Percentiles rank a stretch among this genome's conserved stretches.
Evolutionary conservation across 2,329 filamentous ascomycete genomes (phyloP).

Genomic region (Scedosporium aurantiacum): DNA sequence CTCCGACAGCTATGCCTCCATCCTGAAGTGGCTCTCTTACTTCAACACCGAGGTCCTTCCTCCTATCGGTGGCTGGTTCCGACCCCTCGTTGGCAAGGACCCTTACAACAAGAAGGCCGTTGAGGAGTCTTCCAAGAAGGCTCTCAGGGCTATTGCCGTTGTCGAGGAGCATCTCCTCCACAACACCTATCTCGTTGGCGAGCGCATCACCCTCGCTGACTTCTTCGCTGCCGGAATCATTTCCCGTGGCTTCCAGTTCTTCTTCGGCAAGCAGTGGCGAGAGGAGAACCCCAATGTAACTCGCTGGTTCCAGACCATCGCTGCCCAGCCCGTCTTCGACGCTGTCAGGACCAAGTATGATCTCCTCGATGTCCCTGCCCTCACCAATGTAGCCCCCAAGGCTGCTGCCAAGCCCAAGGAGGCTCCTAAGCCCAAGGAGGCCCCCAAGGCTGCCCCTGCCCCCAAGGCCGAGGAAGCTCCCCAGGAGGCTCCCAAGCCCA

Average conservation of each 20-base stretch:
- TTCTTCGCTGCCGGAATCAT: conserved; percentile 72
- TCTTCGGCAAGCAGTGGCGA: conserved; percentile 89
- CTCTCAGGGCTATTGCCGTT: conserved; percentile 56
- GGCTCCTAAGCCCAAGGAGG: conserved; percentile 50
- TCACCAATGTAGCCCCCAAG: conserved; percentile 57
- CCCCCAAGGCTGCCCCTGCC: conserved; percentile 34
- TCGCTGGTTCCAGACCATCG: conserved; percentile 90
- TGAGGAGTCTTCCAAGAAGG: conserved; percentile 63
- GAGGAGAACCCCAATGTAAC: conserved; percentile 70
- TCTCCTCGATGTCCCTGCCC: conserved; percentile 74
- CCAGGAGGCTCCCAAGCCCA: conserved; percentile 67
- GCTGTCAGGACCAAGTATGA: conserved; percentile 64
- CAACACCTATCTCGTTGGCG: conserved; percentile 95
- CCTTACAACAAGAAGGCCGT: conserved; percentile 98
- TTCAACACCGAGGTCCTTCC: conserved; percentile 80
- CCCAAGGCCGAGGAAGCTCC: conserved; percentile 97
- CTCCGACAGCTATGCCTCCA: conserved; percentile 65
- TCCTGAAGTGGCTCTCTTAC: conserved; percentile 96
- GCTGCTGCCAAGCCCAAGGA: conserved; percentile 28
- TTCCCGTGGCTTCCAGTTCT: conserved; percentile 80
- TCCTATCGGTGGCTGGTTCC: conserved; percentile 68
- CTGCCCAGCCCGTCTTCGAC: conserved; percentile 85
- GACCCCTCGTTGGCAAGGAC: conserved; percentile 68
- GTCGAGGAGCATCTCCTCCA: conserved; percentile 79
- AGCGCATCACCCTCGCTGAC: conserved; percentile 95